Percentiles rank a stretch among this genome's conserved stretches.
These are phyloP conservation scores for Vaccinium vitisidaea DNA, from an alignment of 148 eudicot genomes.

Conservation along the genomic window DNA sequence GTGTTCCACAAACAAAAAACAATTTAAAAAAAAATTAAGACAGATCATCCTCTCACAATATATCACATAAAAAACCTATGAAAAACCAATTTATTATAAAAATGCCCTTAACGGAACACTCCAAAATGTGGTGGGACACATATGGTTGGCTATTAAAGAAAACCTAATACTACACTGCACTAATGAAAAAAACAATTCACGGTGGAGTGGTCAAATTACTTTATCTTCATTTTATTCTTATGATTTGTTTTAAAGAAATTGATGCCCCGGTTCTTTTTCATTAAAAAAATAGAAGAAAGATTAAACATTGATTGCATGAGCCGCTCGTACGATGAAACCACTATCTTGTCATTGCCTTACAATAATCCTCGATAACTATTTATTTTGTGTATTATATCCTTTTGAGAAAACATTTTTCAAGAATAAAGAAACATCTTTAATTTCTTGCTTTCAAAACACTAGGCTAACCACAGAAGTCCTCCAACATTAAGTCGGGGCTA, in stretches of 20 bases:
- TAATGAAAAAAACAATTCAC: not conserved
- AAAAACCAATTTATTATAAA: no score
- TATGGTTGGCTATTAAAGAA: not conserved
- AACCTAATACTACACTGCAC: not conserved
- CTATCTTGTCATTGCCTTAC: not conserved
- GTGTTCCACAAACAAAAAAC: no score
- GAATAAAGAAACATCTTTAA: not conserved
- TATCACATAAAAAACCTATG: no score
- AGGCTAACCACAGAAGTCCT: not conserved
- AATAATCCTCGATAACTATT: not conserved
- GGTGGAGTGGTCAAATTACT: not conserved
- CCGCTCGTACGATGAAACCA: not conserved
- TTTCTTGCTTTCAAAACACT: not conserved
- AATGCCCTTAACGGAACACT: no score
- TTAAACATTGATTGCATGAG: not conserved
- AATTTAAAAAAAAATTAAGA: no score
- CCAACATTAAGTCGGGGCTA: not conserved
- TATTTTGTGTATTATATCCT: not conserved
- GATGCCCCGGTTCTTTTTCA: not conserved
- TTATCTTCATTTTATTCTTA: not conserved
- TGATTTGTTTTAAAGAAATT: not conserved
- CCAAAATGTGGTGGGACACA: not conserved
- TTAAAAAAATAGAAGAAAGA: not conserved
- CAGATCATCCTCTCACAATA: no score
- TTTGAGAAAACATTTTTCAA: not conserved